Conservation (phyloP, 2,329 filamentous ascomycete genomes). For the Coniochaeta sp. region DNA sequence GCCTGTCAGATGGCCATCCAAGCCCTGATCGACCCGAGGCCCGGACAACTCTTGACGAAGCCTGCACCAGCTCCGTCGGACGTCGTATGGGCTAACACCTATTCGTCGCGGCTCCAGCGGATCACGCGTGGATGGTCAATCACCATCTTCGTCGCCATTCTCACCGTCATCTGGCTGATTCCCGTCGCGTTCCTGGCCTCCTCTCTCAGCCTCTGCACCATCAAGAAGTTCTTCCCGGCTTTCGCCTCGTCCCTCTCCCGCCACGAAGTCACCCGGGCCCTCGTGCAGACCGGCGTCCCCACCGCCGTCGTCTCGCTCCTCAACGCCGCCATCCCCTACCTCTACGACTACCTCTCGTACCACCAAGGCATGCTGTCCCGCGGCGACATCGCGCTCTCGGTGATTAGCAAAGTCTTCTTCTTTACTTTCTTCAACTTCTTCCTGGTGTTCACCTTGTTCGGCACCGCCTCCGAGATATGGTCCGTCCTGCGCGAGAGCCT, state of each 20-base stretch:
- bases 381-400: slow-evolving; percentile 86
- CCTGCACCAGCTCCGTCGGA: slow-evolving; percentile 83
- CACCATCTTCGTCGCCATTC: slow-evolving; percentile 71
- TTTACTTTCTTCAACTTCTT: slow-evolving; percentile 99
- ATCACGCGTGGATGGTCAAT: slow-evolving; percentile 77
- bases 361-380: slow-evolving; percentile 92
- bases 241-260: slow-evolving; percentile 60
- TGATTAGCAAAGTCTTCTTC: slow-evolving; percentile 98
- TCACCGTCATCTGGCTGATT: slow-evolving; percentile 84
- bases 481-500: slow-evolving; percentile 65
- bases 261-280: slow-evolving; percentile 63
- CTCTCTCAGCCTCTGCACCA: slow-evolving; percentile 73
- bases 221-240: slow-evolving; percentile 63
- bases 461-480: slow-evolving; percentile 72
- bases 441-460: slow-evolving; percentile 84
- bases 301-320: slow-evolving; percentile 80
- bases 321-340: slow-evolving; percentile 82
- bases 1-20: slow-evolving; percentile 94
- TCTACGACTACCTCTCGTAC: slow-evolving; percentile 90
- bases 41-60: slow-evolving; percentile 77
- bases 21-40: slow-evolving; percentile 84
- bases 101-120: slow-evolving; percentile 65
- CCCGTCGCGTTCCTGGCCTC: slow-evolving; percentile 74
- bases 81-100: slow-evolving; percentile 94
- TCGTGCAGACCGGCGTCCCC: slow-evolving; percentile 82